phyloP scores from a whole-genome alignment of 805 yeast species.

The Trichomonascus vanleenenianus region DNA sequence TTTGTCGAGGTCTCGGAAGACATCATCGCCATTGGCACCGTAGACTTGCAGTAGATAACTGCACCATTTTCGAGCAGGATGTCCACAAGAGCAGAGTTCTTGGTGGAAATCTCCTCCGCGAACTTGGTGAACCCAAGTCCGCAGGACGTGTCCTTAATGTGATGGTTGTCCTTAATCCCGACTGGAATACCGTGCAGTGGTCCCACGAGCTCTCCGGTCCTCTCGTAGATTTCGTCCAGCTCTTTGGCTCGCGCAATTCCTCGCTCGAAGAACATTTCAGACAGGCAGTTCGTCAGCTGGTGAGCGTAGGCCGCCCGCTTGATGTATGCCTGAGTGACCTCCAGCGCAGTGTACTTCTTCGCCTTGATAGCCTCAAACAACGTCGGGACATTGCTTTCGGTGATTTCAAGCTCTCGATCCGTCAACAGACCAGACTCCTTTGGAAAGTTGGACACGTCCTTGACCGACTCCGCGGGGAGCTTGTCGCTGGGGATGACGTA shows the following conservation, averaged over 20 bases:
- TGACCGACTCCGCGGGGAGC: constrained; percentile 17
- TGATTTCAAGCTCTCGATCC: constrained; percentile 20
- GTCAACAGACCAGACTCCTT: constrained; percentile 16
- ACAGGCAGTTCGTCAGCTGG: constrained; percentile 37
- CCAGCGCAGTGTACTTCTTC: constrained; percentile 35
- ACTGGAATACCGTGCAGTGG: constrained; percentile 64
- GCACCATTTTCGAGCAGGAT: constrained; percentile 41
- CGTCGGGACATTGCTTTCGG: constrained; percentile 18
- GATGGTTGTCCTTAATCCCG: constrained; percentile 47
- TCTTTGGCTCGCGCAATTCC: constrained; percentile 49
- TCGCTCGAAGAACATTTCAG: constrained; percentile 43
- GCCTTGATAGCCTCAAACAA: constrained; percentile 15
- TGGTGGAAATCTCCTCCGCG: constrained; percentile 14
- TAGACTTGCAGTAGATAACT: constrained; percentile 46
- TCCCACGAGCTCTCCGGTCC: constrained; percentile 45
- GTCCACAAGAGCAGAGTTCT: constrained; percentile 11
- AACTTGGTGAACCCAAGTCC: constrained; percentile 34
- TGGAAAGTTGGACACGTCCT: constrained; percentile 19
- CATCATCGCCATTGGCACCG: constrained; percentile 44
- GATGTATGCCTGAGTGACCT: constrained; percentile 47
- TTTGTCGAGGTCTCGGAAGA: constrained; percentile 39
- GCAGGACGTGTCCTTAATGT: constrained; percentile 41
- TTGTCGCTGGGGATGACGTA: constrained; percentile 16
- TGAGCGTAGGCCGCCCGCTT: constrained; percentile 53
- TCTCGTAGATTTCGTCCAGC: constrained; percentile 42